A percentile compares a stretch with the other conserved stretches of the same genome.
Conservation (phyloP, 768 basidiomycete genomes). For the Rhizopogon salebrosus region DNA sequence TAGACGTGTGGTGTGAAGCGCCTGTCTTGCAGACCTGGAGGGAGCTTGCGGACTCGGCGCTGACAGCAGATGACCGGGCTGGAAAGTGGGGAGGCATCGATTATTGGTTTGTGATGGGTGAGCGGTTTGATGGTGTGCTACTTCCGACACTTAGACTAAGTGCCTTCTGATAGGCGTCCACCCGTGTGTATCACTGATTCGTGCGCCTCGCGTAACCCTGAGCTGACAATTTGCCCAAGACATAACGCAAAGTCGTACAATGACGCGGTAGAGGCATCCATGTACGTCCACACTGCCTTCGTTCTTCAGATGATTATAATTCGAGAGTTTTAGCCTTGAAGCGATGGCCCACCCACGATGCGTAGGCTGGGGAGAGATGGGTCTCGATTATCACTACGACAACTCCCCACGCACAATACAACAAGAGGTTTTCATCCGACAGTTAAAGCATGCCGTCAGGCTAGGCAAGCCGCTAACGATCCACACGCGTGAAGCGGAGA, state of each 20-base stretch:
- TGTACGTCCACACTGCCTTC: slow-evolving; percentile 38
- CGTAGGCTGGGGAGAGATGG: slow-evolving; percentile 88
- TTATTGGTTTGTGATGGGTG: slow-evolving; percentile 85
- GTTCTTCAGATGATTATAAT: background rate
- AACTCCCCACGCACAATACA: slow-evolving; percentile 69
- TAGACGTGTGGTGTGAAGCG: slow-evolving; percentile 90
- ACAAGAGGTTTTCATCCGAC: slow-evolving; percentile 57
- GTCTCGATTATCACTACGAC: slow-evolving; percentile 83
- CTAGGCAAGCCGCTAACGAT: slow-evolving; percentile 78
- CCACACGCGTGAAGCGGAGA: slow-evolving; percentile 83
- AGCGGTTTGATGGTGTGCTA: slow-evolving; percentile 11
- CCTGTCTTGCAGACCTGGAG: slow-evolving; percentile 59
- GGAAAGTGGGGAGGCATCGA: slow-evolving; percentile 61
- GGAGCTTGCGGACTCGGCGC: slow-evolving; percentile 68
- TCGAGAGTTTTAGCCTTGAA: slow-evolving; percentile 42
- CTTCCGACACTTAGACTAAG: background rate
- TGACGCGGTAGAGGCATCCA: slow-evolving; percentile 61
- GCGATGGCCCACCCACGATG: slow-evolving; percentile 79
- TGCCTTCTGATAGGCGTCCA: slow-evolving; percentile 52
- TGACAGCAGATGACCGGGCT: slow-evolving; percentile 41
- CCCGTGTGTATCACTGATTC: slow-evolving; percentile 43
- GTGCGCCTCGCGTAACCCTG: background rate
- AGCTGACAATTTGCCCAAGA: slow-evolving; percentile 26
- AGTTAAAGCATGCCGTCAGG: slow-evolving; percentile 62
- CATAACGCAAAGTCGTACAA: slow-evolving; percentile 70